These are phyloP conservation scores for Metschnikowia baotianmanensis DNA, from an alignment of 805 yeast species.

Conservation along the genomic window DNA sequence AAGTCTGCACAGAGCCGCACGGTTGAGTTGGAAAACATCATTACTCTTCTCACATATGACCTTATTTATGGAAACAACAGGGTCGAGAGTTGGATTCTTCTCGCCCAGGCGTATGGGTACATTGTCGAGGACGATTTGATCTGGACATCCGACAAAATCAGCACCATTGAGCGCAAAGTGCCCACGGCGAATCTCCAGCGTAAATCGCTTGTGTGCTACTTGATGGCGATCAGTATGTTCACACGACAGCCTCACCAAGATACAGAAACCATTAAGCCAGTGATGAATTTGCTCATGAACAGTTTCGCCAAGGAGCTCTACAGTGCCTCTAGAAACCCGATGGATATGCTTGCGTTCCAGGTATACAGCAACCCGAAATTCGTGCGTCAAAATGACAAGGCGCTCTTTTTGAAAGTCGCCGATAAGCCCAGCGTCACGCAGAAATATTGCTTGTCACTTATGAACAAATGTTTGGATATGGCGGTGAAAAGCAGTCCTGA, in stretches of 20 bases:
- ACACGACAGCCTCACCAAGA: slow-evolving; percentile 5
- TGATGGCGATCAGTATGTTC: slow-evolving; percentile 60
- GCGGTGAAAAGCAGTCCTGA: slow-evolving; percentile 43
- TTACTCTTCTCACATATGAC: slow-evolving; percentile 64
- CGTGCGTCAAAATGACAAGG: slow-evolving; percentile 25
- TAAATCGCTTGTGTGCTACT: slow-evolving; percentile 66
- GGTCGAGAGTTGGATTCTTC: slow-evolving; percentile 80
- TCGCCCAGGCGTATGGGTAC: slow-evolving; percentile 76
- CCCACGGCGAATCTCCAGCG: slow-evolving; percentile 64
- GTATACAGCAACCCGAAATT: slow-evolving; percentile 39
- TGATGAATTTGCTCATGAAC: slow-evolving; percentile 48
- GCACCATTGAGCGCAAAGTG: slow-evolving; percentile 56
- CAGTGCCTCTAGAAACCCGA: slow-evolving; percentile 58
- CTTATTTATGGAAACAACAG: slow-evolving; percentile 63
- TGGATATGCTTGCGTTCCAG: slow-evolving; percentile 59
- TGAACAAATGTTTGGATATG: slow-evolving; percentile 43
- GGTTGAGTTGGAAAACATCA: slow-evolving; percentile 75
- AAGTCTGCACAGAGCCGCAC: slow-evolving; percentile 77
- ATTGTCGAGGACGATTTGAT: slow-evolving; percentile 85
- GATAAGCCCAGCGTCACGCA: slow-evolving; percentile 22
- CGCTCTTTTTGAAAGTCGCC: slow-evolving; percentile 25
- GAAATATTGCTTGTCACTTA: slow-evolving; percentile 34
- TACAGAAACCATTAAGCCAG: slow-evolving; percentile 25
- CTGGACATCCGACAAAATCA: slow-evolving; percentile 88
- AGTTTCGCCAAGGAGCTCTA: slow-evolving; percentile 58